These are phyloP conservation scores for Xerocomus nothofagi DNA, from an alignment of 1,284 basidiomycete genomes.

Conservation along the genomic window DNA sequence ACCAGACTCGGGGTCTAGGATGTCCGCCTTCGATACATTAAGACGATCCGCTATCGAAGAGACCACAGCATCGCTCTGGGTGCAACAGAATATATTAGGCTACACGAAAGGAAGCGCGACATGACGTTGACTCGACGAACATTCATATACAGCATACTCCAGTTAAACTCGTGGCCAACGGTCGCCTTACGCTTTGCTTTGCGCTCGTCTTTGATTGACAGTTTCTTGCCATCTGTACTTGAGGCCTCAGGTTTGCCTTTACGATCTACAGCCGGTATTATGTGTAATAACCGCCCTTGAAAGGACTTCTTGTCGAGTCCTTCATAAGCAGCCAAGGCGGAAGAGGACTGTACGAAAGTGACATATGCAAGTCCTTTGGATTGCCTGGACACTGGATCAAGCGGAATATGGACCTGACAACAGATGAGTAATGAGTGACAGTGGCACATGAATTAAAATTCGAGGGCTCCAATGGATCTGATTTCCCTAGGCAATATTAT, in stretches of 20 bases:
- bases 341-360: slow-evolving; percentile 63
- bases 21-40: slow-evolving; percentile 82
- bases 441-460: not conserved
- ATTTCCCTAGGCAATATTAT: not conserved
- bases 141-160: slow-evolving; percentile 98
- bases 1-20: slow-evolving; percentile 76
- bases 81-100: slow-evolving; percentile 21
- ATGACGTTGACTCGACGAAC: slow-evolving; percentile 52
- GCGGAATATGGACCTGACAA: slow-evolving; percentile 78
- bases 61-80: slow-evolving; percentile 84
- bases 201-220: slow-evolving; percentile 67
- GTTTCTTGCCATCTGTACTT: slow-evolving; percentile 49
- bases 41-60: slow-evolving; percentile 82
- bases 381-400: slow-evolving; percentile 65
- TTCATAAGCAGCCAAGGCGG: slow-evolving; percentile 77
- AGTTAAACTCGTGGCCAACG: slow-evolving; percentile 88
- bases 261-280: slow-evolving; percentile 80
- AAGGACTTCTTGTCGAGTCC: slow-evolving; percentile 85
- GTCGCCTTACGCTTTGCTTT: slow-evolving; percentile 70
- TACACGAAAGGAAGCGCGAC: slow-evolving; percentile 12
- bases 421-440: slow-evolving; percentile 14
- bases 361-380: slow-evolving; percentile 88
- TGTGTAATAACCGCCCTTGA: slow-evolving; percentile 90
- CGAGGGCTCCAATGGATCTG: not conserved
- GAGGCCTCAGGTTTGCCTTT: slow-evolving; percentile 48